Evolutionary conservation across 352 stramenopile genomes (phyloP), one percentile per base, ranked within the genome.

Genomic region (Chrysophaeum taylorii): DNA sequence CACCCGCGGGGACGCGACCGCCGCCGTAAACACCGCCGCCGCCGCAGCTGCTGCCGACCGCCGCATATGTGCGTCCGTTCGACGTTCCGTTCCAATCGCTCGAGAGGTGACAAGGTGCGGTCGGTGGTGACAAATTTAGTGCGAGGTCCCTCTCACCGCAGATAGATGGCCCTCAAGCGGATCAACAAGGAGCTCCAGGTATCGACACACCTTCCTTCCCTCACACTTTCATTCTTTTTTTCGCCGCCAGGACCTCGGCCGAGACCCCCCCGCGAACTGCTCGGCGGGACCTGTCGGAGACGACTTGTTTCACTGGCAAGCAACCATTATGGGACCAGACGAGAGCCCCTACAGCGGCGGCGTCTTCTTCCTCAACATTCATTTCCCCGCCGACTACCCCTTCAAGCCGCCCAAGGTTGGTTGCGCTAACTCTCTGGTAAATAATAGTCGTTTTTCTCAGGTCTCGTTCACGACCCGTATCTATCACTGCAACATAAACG

Each of bases 401-500:
- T 98, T 99, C 84, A 98, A 99, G 87, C 93, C 94, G 36, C 94
- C 94, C 68, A 91, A 90, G 82, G 66, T 81, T 68, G 66, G 29
- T 50, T 38, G 15, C 25, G 12, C 16, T 0, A 25, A 21, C 15
- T 27, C 16, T 63, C 15, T 33, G 16, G 33, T 33, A 63, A 63
- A 25, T 39, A 21, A 15, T 15, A 25, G 16, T 63, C 53, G n/a
- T 63, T 25, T 23, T 38, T 75, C 74, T n/a, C 93, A 96, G 82
- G 93, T 98, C 52, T 96, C 97, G 81, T 99, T 99, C 82, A 98
- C 91, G 69, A 99, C 96, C 74, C 92, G 93, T 81, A 98, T 99
- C 73, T 99, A 99, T 80, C 96, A 99, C 82, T 98, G 92, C 84
- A 99, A 99, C 91, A 98, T 99, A 81, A 98, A 98, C 81, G 94